Conservation (phyloP, 2,329 filamentous ascomycete species). For the Colletotrichum siamense region DNA sequence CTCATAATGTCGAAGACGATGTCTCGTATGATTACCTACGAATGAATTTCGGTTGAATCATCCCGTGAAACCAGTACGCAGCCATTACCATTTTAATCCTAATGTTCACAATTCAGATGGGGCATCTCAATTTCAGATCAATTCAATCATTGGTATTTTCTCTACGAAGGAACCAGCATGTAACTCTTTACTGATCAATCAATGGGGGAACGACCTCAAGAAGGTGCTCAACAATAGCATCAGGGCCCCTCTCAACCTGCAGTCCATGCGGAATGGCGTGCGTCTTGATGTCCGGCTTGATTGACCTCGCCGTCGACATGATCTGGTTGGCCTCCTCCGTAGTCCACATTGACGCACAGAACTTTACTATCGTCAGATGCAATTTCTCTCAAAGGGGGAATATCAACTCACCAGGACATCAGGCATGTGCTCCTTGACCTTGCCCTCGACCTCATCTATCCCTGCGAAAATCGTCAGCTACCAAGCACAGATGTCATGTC, state of each 20-base stretch:
- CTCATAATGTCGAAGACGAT: background rate
- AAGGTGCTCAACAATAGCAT: conserved; percentile 60
- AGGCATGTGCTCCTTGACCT: conserved; percentile 45
- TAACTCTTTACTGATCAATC: conserved; percentile 5
- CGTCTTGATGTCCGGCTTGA: conserved; percentile 52
- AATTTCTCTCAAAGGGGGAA: background rate
- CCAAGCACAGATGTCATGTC: background rate
- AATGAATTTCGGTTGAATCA: accelerated
- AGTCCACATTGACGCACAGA: conserved; percentile 63
- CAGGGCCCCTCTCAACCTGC: conserved; percentile 57
- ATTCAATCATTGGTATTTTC: background rate
- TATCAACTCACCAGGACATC: conserved; percentile 31
- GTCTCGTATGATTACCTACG: background rate
- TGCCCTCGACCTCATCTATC: conserved; percentile 60
- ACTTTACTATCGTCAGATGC: conserved; percentile 40
- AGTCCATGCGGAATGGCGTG: conserved; percentile 59
- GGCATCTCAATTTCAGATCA: accelerated
- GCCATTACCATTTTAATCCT: accelerated
- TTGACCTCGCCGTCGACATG: conserved; percentile 44
- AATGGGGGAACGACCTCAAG: conserved; percentile 43
- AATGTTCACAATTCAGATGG: background rate
- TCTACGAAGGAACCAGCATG: background rate
- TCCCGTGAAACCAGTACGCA: accelerated
- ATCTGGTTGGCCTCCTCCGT: conserved; percentile 53
- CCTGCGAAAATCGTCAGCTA: conserved; percentile 33